Evolutionary conservation across 2,329 filamentous ascomycete species (phyloP), one percentile per base, ranked within the genome.

Genomic region (Aspergillus alliaceus): DNA sequence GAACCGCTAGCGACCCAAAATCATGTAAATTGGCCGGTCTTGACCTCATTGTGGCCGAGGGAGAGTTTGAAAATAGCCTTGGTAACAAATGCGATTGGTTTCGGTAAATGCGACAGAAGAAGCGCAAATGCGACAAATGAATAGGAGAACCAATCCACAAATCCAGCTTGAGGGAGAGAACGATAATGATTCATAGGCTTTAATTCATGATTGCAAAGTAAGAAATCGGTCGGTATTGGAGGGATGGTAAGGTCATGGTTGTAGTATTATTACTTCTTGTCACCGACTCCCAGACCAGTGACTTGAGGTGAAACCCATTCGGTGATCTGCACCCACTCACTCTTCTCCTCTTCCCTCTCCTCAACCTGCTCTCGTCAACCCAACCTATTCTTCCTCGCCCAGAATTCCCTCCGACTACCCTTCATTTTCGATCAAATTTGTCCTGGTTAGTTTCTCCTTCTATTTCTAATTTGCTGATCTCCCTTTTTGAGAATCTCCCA

Each of bases 231-330:
- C 24, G 11, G 44, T 48, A 48, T 32, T 20, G 29, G 29, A 12
- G 14, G n/a, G n/a, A 32, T 48, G 25, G 44, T 48, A 48, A 48
- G 29, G 44, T 32, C 44, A 34, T 48, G 44, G 42, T 44, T 44
- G 51, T 27, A 22, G 51, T 37, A 47, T 20, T 42, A 24, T 42
- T 39, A 31, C 34, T 44, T 51, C 46, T 51, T 59, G 63, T 59
- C 56, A 59, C 57, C 63, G 58, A 63, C 56, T 50, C 56, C 49
- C 42, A 29, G 58, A 54, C 58, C 40, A 53, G 53, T 71, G 69
- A 73, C 71, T 70, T 60, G 69, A 72, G 69, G 72, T 75, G 73
- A 75, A 75, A 75, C 73, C 71, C 69, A 65, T 66, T 57, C 59
- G 53, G 53, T 56, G 54, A 51, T 57, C 62, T 54, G 58, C 64